A percentile compares a stretch with the other conserved stretches of the same genome.
Conservation (phyloP, 148 eudicot species). For the Camellia sinensis region DNA sequence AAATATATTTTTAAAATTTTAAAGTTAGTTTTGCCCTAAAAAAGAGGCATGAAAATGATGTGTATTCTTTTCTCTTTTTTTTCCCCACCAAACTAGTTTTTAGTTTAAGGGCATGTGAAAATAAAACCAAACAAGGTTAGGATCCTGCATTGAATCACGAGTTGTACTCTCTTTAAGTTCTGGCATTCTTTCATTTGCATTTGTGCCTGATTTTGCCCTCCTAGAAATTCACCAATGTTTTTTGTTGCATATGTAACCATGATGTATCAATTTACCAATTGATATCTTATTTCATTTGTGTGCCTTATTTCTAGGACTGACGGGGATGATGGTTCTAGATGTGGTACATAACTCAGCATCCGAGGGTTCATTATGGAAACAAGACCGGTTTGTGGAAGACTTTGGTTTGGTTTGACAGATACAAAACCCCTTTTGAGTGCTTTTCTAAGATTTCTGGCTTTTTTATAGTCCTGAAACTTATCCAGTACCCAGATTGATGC, state of each 20-base stretch:
- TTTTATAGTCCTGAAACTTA: background rate
- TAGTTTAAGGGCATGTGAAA: no score
- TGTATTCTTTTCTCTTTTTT: no score
- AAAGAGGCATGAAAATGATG: no score
- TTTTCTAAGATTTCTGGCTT: constrained; percentile 7
- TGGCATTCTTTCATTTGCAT: background rate
- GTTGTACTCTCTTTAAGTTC: background rate
- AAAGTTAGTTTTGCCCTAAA: no score
- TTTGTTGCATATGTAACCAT: background rate
- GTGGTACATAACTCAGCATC: background rate
- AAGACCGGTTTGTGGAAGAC: background rate
- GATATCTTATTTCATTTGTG: background rate
- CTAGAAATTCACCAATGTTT: no score
- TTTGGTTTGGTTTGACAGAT: background rate
- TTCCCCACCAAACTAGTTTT: no score
- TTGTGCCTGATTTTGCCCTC: background rate
- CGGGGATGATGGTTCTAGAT: background rate
- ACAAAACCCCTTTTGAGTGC: background rate
- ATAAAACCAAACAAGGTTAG: background rate
- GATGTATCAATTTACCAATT: background rate
- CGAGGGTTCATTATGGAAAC: background rate
- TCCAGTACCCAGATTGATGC: background rate
- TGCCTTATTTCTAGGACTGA: constrained; percentile 2
- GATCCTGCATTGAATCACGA: background rate
- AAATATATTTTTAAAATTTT: no score